Evolutionary conservation across 345 rosid species (phyloP).

Genomic region (Populus alba): DNA sequence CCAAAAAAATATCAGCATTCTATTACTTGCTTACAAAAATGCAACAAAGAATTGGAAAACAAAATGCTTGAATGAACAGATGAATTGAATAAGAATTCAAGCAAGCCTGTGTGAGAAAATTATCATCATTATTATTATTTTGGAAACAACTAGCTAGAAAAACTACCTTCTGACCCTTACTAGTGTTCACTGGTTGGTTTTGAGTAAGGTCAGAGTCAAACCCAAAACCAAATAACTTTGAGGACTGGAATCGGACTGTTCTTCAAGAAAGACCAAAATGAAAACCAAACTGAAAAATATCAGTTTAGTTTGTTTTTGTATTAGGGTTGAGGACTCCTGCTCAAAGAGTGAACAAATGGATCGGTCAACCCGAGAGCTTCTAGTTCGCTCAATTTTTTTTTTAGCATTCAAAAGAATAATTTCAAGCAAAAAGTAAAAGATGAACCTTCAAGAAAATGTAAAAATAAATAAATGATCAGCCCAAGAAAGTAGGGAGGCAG

Average conservation of each 20-base stretch:
- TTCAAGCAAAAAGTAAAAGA: not conserved
- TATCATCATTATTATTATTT: not conserved
- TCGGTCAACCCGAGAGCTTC: conserved; percentile 19
- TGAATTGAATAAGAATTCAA: not conserved
- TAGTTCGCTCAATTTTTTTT: not conserved
- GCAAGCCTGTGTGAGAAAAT: not conserved
- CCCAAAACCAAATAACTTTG: conserved; percentile 13
- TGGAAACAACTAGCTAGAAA: conserved; percentile 5
- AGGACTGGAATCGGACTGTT: conserved; percentile 16
- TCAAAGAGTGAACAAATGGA: conserved; percentile 28
- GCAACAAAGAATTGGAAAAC: not conserved
- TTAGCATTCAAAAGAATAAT: not conserved
- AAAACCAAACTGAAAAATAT: conserved; percentile 15
- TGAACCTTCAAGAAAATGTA: not conserved
- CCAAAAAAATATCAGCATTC: not conserved
- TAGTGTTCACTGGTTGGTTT: conserved; percentile 15
- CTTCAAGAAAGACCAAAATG: conserved; percentile 14
- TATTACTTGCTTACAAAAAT: not conserved
- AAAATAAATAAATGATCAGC: not conserved
- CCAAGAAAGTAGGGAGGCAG: not conserved
- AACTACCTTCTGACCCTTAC: conserved; percentile 14
- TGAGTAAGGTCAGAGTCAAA: conserved; percentile 8
- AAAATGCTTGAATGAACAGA: not conserved
- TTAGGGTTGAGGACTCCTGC: conserved; percentile 25
- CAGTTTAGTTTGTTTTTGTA: conserved; percentile 14